Conservation (phyloP, 495 filamentous ascomycete species). For the Astrothelium subdiscretum region DNA sequence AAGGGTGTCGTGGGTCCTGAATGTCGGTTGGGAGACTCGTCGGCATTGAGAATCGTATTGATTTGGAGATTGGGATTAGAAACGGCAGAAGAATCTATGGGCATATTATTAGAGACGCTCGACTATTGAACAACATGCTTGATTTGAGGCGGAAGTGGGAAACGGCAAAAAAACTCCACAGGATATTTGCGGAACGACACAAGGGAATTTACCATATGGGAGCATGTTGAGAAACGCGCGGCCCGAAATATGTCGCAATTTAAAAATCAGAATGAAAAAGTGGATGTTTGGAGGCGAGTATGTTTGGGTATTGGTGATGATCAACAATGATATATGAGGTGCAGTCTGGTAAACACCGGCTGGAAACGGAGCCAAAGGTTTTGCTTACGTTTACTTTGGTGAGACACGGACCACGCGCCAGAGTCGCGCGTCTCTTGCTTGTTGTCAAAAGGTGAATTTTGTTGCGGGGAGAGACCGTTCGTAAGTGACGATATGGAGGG, state of each 20-base stretch:
- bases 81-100: constrained; percentile 27
- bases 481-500: constrained; percentile 19
- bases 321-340: too few relatives aligned
- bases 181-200: too few relatives aligned
- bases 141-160: not conserved
- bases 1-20: constrained; percentile 28
- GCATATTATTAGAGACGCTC: not conserved
- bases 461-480: constrained; percentile 11
- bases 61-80: constrained; percentile 28
- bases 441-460: constrained; percentile 5
- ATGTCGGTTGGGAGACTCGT: constrained; percentile 26
- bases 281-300: not conserved
- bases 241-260: too few relatives aligned
- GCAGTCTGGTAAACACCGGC: too few relatives aligned
- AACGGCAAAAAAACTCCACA: not conserved
- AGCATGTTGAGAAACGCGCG: too few relatives aligned
- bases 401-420: constrained; percentile 13
- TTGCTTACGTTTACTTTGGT: constrained; percentile 20
- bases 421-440: constrained; percentile 14
- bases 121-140: not conserved
- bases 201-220: too few relatives aligned
- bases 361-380: too few relatives aligned
- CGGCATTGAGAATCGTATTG: constrained; percentile 30
- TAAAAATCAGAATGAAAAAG: not conserved
- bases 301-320: too few relatives aligned